Conservation (phyloP, 306 rosid genomes). For the Mimosa pudica region DNA sequence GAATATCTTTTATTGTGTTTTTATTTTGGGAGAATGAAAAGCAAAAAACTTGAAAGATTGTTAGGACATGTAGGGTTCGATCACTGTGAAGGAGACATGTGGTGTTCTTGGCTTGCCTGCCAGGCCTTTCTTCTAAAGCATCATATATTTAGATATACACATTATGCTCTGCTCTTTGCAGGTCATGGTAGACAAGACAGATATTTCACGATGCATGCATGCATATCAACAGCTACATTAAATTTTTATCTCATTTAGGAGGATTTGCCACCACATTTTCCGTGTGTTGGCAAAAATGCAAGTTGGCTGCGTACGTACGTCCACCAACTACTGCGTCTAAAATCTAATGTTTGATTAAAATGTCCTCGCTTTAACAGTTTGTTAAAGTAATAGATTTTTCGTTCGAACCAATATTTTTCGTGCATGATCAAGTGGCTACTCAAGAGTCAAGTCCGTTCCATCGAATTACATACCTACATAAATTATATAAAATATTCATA, state of each 20-base stretch:
- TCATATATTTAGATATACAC: conserved; percentile 18
- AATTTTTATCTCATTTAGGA: neutral
- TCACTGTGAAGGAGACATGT: conserved; percentile 31
- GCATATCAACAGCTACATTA: neutral
- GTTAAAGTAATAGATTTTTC: neutral
- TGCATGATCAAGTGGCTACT: neutral
- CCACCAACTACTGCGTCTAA: neutral
- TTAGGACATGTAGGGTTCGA: conserved; percentile 30
- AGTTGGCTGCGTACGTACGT: neutral
- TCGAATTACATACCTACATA: too few relatives aligned
- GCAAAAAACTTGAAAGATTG: neutral
- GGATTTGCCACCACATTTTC: conserved; percentile 1
- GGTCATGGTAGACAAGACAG: neutral
- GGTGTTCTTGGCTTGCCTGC: conserved; percentile 27
- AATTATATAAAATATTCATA: too few relatives aligned
- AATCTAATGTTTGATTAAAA: neutral
- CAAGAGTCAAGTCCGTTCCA: neutral
- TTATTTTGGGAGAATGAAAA: neutral
- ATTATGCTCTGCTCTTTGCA: conserved; percentile 2
- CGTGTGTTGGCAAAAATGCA: neutral
- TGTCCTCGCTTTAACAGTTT: neutral
- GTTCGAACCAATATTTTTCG: neutral
- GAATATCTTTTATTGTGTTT: neutral
- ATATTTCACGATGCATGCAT: conserved; percentile 11
- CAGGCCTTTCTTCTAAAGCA: conserved; percentile 24